Evolutionary conservation across 148 eudicot species (phyloP), one percentile per base, ranked within the genome.

Genomic region (Rhododendron williamsianum): DNA sequence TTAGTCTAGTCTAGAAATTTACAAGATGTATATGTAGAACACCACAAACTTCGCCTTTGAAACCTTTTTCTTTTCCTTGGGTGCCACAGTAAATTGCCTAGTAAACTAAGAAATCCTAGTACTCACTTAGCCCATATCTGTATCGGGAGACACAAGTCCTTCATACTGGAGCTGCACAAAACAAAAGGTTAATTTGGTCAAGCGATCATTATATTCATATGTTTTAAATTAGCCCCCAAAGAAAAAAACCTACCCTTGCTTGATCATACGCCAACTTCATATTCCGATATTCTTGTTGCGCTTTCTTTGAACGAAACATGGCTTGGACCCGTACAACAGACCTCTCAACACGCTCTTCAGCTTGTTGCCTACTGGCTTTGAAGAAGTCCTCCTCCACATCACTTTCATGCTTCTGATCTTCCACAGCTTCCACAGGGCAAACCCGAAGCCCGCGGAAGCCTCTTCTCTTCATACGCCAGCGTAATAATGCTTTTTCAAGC

Each of bases 291-390:
- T 94, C 98, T 90, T 92, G 90, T 81, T 97, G 99, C 38, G 99
- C 99, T 83, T 87, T 92, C 80, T 86, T 93, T 63, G 99, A 97
- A 49, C 99, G 95, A 73, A 97, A 97, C 98, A 97, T 93, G 46
- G 98, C 94, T 86, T 95, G 99, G 83, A 97, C 98, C 77, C 93
- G 88, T 25, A 93, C 96, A 54, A 95, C 95, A 83, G 98, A 94
- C 83, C 94, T 94, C 81, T 94, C 99, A 74, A 95, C 93, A 69
- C 98, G 98, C 87, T 91, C 94, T 88, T 94, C 99, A 60, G 99
- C 99, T 89, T 92, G 98, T 84, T 90, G 89, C 88, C 99, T 91
- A 85, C 98, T 92, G 85, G 94, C 98, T 41, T 87, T 90, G 89
- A 92, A 95, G 91, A 97, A 97, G 78, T 92, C 98, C 88, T 97